Evolutionary conservation across 176 grass and related monocot genomes (phyloP), one percentile per base, ranked within the genome.

Genomic region (Ensete glaucum): DNA sequence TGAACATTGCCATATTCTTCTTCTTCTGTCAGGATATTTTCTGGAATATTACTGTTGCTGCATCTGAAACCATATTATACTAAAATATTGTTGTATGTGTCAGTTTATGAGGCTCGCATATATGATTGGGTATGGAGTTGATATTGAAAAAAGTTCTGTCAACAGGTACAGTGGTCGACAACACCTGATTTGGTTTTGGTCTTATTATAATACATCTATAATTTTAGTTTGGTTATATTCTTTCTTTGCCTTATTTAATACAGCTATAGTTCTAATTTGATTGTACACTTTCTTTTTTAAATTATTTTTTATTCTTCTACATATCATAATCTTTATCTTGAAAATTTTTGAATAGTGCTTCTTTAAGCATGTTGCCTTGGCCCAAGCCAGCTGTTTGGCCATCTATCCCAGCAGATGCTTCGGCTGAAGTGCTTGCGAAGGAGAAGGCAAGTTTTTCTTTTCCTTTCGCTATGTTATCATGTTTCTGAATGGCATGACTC

Each of bases 61-160:
- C 29, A 75, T 79, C 19, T 16, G 76, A 25, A 48, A 64, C 14
- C 77, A 15, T 71, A 52, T 57, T 84, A 54, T 77, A 71, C 76
- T 16, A 50, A 73, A 64, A 27, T 69, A 24, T 83, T 84, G 52
- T 75, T 85, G 75, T 29, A 79, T 79, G 54, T 85, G 53, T 20
- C 85, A 99, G 96, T 89, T 95, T 81, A 89, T 99, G 96, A 91
- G 96, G 77, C 88, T 99, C 81, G 96, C 96, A 76, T 99, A 91
- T 89, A 86, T 99, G 81, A 89, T 99, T 66, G 96, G 96, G 72
- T 99, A 91, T 82, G 96, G 91, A 64, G 81, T 85, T 83, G 96
- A 88, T 83, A 95, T 99, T 73, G 96, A 99, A 87, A 91, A 82
- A 82, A 99, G 86, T 81, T 88, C 96, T 72, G 81, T 87, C 53